phyloP scores from a whole-genome alignment of 768 basidiomycete species.

The Suillus subaureus region DNA sequence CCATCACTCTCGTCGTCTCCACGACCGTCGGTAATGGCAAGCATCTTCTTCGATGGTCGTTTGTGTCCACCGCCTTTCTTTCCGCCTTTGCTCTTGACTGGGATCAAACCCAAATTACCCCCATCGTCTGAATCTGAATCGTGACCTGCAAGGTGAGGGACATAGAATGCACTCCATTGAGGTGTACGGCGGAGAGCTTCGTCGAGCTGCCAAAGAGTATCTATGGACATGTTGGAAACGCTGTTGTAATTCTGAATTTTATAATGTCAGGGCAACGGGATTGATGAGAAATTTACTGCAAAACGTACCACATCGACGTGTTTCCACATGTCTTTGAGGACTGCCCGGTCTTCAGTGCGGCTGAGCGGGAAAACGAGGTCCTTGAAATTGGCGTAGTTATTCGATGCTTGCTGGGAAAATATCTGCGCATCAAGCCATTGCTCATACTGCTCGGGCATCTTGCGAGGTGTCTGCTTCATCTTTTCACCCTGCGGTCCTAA shows the following conservation, averaged over 20 bases:
- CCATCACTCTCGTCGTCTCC: slow-evolving; percentile 42
- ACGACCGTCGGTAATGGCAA: slow-evolving; percentile 52
- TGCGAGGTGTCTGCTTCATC: slow-evolving; percentile 51
- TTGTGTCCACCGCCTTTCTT: slow-evolving; percentile 21
- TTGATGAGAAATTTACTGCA: neutral
- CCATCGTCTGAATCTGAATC: slow-evolving; percentile 28
- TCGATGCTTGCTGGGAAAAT: slow-evolving; percentile 59
- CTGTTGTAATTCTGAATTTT: slow-evolving; percentile 58
- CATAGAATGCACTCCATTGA: slow-evolving; percentile 57
- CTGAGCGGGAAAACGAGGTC: slow-evolving; percentile 61
- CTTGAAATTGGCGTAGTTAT: slow-evolving; percentile 51
- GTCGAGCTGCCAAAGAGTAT: slow-evolving; percentile 64
- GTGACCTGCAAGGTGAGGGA: slow-evolving; percentile 21
- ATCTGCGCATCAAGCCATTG: slow-evolving; percentile 71
- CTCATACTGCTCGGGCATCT: slow-evolving; percentile 64
- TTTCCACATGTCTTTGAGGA: slow-evolving; percentile 67
- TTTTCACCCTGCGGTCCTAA: slow-evolving; percentile 54
- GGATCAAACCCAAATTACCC: slow-evolving; percentile 6
- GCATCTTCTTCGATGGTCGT: slow-evolving; percentile 40
- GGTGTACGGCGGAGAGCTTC: slow-evolving; percentile 54
- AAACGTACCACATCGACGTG: slow-evolving; percentile 56
- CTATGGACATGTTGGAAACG: slow-evolving; percentile 54
- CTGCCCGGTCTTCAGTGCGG: slow-evolving; percentile 48
- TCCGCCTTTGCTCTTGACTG: slow-evolving; percentile 15
- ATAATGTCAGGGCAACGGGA: slow-evolving; percentile 1